Conservation (phyloP, 805 yeast genomes). For the Vanderwaltozyma yarrowii region DNA sequence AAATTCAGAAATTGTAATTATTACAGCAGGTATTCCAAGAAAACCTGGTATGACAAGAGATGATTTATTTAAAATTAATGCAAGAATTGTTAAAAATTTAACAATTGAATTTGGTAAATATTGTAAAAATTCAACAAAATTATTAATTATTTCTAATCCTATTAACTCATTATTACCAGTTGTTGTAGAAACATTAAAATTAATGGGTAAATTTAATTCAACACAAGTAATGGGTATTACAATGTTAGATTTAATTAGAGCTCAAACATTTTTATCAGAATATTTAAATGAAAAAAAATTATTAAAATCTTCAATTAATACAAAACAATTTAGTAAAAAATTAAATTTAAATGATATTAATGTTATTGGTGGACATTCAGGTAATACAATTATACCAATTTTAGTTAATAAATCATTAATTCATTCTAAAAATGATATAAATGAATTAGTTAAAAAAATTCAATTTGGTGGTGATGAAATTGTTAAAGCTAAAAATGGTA, state of each 20-base stretch:
- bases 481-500: conserved; percentile 75
- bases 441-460: conserved; percentile 61
- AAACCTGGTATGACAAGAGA: conserved; percentile 87
- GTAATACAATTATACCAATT: conserved; percentile 71
- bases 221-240: conserved; percentile 77
- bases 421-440: conserved; percentile 35
- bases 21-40: conserved; percentile 87
- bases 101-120: conserved; percentile 56
- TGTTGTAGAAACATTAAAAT: conserved; percentile 67
- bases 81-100: conserved; percentile 68
- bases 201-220: conserved; percentile 63
- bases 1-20: conserved; percentile 76
- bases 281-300: background rate
- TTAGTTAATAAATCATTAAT: conserved; percentile 43
- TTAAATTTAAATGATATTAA: conserved; percentile 40
- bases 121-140: conserved; percentile 59
- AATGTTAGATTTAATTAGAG: conserved; percentile 67
- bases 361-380: conserved; percentile 83
- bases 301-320: background rate
- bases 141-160: conserved; percentile 67
- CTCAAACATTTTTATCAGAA: conserved; percentile 48
- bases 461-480: conserved; percentile 88
- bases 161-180: conserved; percentile 80
- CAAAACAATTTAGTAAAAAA: conserved; percentile 2
- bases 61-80: conserved; percentile 75